Evolutionary conservation across 495 filamentous ascomycete species (phyloP), one percentile per base, ranked within the genome.

Genomic region (Lophiostoma macrostomum): DNA sequence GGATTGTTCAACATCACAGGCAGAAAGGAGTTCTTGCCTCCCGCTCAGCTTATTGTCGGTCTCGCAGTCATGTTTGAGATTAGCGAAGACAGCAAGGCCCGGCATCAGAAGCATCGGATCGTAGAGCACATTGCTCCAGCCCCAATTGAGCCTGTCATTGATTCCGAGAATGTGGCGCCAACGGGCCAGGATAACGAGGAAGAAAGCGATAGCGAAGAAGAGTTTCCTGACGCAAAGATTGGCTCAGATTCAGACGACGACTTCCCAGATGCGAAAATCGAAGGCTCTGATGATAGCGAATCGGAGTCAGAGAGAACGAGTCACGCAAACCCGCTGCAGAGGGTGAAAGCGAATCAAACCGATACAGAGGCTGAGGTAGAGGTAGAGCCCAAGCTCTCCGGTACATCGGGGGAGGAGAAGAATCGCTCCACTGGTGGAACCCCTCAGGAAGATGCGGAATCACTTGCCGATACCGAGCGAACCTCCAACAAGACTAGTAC

Each of bases 21-120:
- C 7, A 85, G 86, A 67, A 95, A 94, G 69, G 95, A 95, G 58
- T 91, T 85, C 60, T 71, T 98, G 36, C 90, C 90, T 1, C 93
- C 93, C 1, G 85, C 91, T 8, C 89, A 91, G 62, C 73, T 97
- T 28, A 73, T 95, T 28, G 74, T 98, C 32, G 93, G 93, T 0
- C 88, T 96, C 65, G 90, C 79, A 3, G 77, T 96, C 32, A 73
- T 95, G 67, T 98, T 93, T 67, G 85, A 80, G 66, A 79, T 98
- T 46, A 95, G 89, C 63, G 88, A 95, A 55, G 86, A 93, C 53
- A 95, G 90, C 64, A 87, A 88, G 61, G 76, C 73, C 23, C 84
- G 81, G 41, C 91, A 96, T 71, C 76, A 83, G 27, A 88, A 84
- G 63, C 83, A 90, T 67, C 76, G 85, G 34, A 55, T 88, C 32